phyloP scores from a whole-genome alignment of 345 rosid species.

The Toxicodendron radicans region DNA sequence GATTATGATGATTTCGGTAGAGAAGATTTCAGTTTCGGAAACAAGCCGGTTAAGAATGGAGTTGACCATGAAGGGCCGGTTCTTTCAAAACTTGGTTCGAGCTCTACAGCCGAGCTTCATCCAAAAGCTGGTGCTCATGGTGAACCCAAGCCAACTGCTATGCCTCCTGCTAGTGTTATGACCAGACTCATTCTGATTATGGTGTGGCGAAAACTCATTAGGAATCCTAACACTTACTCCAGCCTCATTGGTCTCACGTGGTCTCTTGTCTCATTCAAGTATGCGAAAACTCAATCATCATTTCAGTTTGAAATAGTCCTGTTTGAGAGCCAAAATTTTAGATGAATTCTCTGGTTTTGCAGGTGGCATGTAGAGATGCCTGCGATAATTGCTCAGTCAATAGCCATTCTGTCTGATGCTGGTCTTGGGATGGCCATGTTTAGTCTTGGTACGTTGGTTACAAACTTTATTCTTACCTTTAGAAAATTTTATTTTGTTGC shows the following conservation, averaged over 20 bases:
- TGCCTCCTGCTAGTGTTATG: conserved; percentile 98
- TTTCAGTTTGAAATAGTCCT: not conserved
- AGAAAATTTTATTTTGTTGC: not conserved
- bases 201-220: conserved; percentile 96
- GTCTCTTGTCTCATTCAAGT: conserved; percentile 88
- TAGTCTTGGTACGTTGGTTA: conserved; percentile 68
- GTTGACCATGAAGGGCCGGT: conserved; percentile 53
- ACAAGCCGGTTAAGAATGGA: conserved; percentile 40
- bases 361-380: conserved; percentile 89
- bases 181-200: conserved; percentile 89
- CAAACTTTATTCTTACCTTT: not conserved
- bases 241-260: conserved; percentile 90
- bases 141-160: conserved; percentile 51
- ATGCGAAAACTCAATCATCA: conserved; percentile 12
- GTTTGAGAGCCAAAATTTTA: not conserved
- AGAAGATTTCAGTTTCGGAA: conserved; percentile 70
- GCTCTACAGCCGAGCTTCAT: conserved; percentile 72
- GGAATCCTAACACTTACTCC: conserved; percentile 97
- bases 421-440: conserved; percentile 99
- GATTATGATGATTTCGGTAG: conserved; percentile 53
- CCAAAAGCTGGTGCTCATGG: conserved; percentile 50
- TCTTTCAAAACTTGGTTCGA: conserved; percentile 70
- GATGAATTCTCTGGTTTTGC: not conserved
- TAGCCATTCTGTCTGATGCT: conserved; percentile 85
- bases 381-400: conserved; percentile 67